Percentiles rank a stretch among this genome's conserved stretches.
Evolutionary conservation across 208 protist species (phyloP).

Genomic region (Leishmania braziliensis): DNA sequence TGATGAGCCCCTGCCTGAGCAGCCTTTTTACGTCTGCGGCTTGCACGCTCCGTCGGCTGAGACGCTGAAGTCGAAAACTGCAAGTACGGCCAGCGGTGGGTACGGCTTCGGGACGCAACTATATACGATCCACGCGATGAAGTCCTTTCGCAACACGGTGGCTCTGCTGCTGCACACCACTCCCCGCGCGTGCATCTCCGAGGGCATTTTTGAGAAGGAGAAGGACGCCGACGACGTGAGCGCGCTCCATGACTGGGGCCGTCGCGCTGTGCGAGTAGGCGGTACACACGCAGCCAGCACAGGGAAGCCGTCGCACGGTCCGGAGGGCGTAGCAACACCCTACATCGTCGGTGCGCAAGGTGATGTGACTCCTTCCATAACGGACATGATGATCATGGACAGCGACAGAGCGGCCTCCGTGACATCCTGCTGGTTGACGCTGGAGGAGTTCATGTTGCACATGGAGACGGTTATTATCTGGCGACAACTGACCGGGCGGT

Average conservation of each 20-base stretch:
- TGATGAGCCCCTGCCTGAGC: constrained; percentile 29
- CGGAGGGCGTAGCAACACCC: neutral
- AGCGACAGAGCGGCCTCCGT: constrained; percentile 21
- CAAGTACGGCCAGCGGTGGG: neutral
- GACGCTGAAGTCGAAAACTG: neutral
- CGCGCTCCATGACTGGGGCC: constrained; percentile 22
- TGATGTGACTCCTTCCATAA: neutral
- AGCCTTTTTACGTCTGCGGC: constrained; percentile 32
- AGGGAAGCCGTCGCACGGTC: neutral
- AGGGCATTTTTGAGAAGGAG: constrained; percentile 51
- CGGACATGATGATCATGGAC: constrained; percentile 27
- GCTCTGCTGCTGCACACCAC: constrained; percentile 72
- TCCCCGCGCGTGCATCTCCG: constrained; percentile 35
- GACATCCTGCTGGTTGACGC: constrained; percentile 62
- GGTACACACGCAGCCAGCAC: neutral
- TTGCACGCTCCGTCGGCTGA: constrained; percentile 10
- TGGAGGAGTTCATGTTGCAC: constrained; percentile 66
- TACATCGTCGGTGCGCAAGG: neutral
- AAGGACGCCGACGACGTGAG: constrained; percentile 54
- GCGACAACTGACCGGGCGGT: constrained; percentile 43
- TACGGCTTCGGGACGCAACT: constrained; percentile 44
- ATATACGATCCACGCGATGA: constrained; percentile 65
- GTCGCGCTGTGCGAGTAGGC: neutral
- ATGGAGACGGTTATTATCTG: constrained; percentile 72
- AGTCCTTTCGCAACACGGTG: constrained; percentile 71